These are phyloP conservation scores for Scutellaria baicalensis DNA, from an alignment of 257 asterid genomes.

Conservation along the genomic window DNA sequence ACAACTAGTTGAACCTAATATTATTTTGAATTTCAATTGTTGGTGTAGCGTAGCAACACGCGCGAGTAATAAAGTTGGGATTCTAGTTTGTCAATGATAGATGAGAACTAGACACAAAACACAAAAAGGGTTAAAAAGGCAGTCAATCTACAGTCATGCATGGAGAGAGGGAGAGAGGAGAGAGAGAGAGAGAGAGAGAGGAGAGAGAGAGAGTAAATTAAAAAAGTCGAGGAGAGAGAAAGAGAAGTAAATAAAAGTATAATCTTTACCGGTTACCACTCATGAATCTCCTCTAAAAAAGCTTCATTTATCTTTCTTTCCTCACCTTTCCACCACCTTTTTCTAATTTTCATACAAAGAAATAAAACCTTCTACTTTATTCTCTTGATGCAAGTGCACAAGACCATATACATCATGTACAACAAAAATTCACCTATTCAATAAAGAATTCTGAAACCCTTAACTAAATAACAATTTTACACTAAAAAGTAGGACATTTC, in stretches of 20 bases:
- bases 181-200: slow-evolving; percentile 4
- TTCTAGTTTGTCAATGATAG: slow-evolving; percentile 8
- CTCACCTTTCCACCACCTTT: slow-evolving; percentile 23
- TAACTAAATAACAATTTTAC: slow-evolving; percentile 16
- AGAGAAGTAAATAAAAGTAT: slow-evolving; percentile 13
- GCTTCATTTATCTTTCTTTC: slow-evolving; percentile 42
- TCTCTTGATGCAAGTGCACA: slow-evolving; percentile 25
- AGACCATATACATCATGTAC: slow-evolving; percentile 1
- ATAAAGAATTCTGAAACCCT: slow-evolving; percentile 4
- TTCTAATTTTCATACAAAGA: background rate
- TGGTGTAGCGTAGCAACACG: slow-evolving; percentile 11
- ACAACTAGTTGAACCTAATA: too few relatives aligned
- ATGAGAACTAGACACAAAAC: slow-evolving; percentile 23
- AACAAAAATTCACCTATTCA: background rate
- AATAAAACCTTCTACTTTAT: slow-evolving; percentile 13
- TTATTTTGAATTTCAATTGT: background rate
- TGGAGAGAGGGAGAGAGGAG: slow-evolving; percentile 5
- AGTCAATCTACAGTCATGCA: slow-evolving; percentile 41
- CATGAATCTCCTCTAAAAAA: slow-evolving; percentile 65
- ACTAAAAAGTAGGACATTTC: slow-evolving; percentile 7
- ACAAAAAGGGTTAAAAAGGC: slow-evolving; percentile 39
- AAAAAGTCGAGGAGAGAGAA: slow-evolving; percentile 15
- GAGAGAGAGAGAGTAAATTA: background rate
- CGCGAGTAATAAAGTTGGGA: background rate
- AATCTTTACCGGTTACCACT: slow-evolving; percentile 24